Evolutionary conservation across 345 rosid species (phyloP), one percentile per base, ranked within the genome.

Genomic region (Viola odorata): DNA sequence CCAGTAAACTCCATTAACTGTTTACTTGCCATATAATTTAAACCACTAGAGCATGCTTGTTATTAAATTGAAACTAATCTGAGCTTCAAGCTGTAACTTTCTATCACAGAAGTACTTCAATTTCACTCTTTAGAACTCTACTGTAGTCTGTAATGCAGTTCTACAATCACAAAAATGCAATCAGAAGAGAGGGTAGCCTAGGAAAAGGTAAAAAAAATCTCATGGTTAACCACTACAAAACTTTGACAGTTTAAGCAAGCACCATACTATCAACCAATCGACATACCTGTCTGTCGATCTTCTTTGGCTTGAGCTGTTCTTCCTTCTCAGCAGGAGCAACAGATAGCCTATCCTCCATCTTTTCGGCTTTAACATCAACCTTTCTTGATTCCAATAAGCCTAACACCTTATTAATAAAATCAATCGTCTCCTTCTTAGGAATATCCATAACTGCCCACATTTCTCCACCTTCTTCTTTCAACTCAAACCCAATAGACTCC

Each of bases 231-330:
- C 32, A 23, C 32, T 23, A 23, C 32, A 23, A 2, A 23, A 23
- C 32, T 23, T 23, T 23, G 32, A 23, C 1, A 23, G 32, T 49
- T 47, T 5, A 37, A 37, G 5, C n/a, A 45, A 47, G 6, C 44
- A 53, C 49, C n/a, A 8, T n/a, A 23, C 32, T 23, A 23, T 23
- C 32, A 23, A 23, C 47, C 47, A 44, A 44, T 6, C 50, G 40
- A 61, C 12, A 42, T 71, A 91, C 98, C 89, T 92, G 85, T 76
- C 98, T 81, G 66, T 87, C 96, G 37, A 87, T 76, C 75, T 81
- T 84, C 73, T 82, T 78, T 4, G 73, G 84, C 69, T 79, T 85
- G 52, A 58, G 62, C 39, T 58, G 65, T 66, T 79, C 79, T 60
- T 59, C 75, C 56, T 58, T 68, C 55, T 50, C 64, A 39, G 61